A percentile compares a stretch with the other conserved stretches of the same genome.
Evolutionary conservation across 2,329 filamentous ascomycete species (phyloP).

Genomic region (Claviceps spartinae): DNA sequence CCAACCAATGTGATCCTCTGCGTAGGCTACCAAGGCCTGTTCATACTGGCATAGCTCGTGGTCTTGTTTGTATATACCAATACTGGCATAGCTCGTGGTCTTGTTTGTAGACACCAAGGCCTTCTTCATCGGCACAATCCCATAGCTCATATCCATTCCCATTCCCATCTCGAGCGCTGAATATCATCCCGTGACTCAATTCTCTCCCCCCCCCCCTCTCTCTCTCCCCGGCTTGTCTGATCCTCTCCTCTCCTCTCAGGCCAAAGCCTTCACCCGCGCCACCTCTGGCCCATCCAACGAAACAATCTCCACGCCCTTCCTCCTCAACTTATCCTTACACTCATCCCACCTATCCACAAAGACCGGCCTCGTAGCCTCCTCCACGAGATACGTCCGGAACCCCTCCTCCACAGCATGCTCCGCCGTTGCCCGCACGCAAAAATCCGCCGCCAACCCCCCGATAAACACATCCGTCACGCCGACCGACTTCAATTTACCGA

Average conservation of each 20-base stretch:
- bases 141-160: too few relatives aligned
- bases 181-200: too few relatives aligned
- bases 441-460: constrained; percentile 77
- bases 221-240: too few relatives aligned
- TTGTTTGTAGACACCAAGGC: too few relatives aligned
- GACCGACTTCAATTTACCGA: constrained; percentile 37
- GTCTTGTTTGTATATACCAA: too few relatives aligned
- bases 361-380: constrained; percentile 66
- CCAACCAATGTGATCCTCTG: too few relatives aligned
- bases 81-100: too few relatives aligned
- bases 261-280: constrained; percentile 10
- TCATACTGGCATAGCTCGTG: too few relatives aligned
- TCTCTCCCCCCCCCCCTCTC: too few relatives aligned
- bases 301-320: constrained; percentile 50
- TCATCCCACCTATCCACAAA: constrained; percentile 45
- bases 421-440: constrained; percentile 74
- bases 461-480: constrained; percentile 69
- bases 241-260: neutral
- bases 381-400: constrained; percentile 62
- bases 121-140: too few relatives aligned
- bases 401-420: constrained; percentile 64
- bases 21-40: too few relatives aligned
- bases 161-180: too few relatives aligned
- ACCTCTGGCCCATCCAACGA: constrained; percentile 15
- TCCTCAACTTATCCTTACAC: constrained; percentile 38